Evolutionary conservation across 352 stramenopile genomes (phyloP).

Genomic region (Phytophthora brassicae): DNA sequence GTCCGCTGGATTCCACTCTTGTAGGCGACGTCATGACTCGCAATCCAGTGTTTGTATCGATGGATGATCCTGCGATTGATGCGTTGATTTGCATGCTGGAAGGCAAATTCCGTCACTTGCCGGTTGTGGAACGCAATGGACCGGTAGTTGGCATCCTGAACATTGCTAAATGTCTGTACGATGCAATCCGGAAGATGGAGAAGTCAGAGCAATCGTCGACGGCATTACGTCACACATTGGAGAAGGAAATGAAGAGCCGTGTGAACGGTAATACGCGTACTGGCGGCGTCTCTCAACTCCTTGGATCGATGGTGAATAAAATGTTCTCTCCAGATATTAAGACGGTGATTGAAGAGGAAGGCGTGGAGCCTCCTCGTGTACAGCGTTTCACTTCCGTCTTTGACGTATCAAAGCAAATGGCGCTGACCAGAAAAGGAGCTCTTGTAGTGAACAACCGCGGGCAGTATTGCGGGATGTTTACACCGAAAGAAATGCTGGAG

Average conservation of each 20-base stretch:
- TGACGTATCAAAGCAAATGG: constrained; percentile 94
- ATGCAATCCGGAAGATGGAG: constrained; percentile 98
- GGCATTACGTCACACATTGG: constrained; percentile 70
- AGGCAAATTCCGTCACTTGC: constrained; percentile 87
- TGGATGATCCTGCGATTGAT: constrained; percentile 81
- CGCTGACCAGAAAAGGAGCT: constrained; percentile 92
- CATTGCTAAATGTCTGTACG: constrained; percentile 99
- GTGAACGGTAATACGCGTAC: constrained; percentile 28
- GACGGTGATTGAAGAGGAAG: constrained; percentile 82
- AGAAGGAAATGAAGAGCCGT: constrained; percentile 73
- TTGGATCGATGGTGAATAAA: constrained; percentile 86
- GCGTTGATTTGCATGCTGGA: constrained; percentile 87
- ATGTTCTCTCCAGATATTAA: constrained; percentile 88
- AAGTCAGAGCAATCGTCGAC: constrained; percentile 82
- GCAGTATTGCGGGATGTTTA: constrained; percentile 96
- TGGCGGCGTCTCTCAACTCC: constrained; percentile 61
- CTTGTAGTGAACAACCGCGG: constrained; percentile 93
- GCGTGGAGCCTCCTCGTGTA: constrained; percentile 70
- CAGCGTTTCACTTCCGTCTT: constrained; percentile 91
- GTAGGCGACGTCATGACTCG: constrained; percentile 85
- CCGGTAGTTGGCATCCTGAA: constrained; percentile 96
- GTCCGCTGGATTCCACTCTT: constrained; percentile 61
- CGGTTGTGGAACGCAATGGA: constrained; percentile 76
- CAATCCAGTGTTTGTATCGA: constrained; percentile 84
- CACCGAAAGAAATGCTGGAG: constrained; percentile 97